A percentile compares a stretch with the other conserved stretches of the same genome.
Conservation (phyloP, 148 eudicot species). For the Rhododendron simsii region DNA sequence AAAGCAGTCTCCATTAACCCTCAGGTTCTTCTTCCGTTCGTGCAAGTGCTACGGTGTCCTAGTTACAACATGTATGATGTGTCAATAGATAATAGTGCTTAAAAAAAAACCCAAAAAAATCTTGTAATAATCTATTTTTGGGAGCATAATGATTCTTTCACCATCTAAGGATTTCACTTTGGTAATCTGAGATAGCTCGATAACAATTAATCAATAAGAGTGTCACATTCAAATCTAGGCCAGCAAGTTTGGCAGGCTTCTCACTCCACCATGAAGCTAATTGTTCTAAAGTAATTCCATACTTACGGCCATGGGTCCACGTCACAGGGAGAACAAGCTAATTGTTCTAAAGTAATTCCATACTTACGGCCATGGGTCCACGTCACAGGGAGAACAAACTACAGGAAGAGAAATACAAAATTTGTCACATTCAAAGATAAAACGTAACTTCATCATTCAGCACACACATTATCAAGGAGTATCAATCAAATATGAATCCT, state of each 20-base stretch:
- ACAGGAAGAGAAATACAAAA: slow-evolving; percentile 14
- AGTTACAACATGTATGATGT: no score
- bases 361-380: slow-evolving; percentile 84
- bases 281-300: slow-evolving; percentile 75
- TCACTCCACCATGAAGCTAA: slow-evolving; percentile 92
- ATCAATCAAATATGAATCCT: background rate
- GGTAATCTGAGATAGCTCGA: background rate
- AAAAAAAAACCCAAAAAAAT: no score
- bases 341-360: slow-evolving; percentile 70
- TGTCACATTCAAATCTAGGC: slow-evolving; percentile 64
- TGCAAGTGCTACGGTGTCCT: no score
- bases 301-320: slow-evolving; percentile 79
- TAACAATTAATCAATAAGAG: background rate
- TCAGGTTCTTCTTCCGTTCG: no score
- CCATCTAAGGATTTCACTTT: background rate
- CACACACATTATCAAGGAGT: no score
- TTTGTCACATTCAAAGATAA: background rate
- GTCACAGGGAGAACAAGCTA: slow-evolving; percentile 83
- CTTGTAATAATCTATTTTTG: background rate
- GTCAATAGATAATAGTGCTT: no score
- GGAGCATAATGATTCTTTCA: background rate
- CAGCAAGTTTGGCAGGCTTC: slow-evolving; percentile 91
- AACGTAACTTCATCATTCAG: no score
- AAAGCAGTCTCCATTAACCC: no score
- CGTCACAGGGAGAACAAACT: slow-evolving; percentile 91